Conservation (phyloP, 2,329 filamentous ascomycete genomes). For the Penicillium sp. region DNA sequence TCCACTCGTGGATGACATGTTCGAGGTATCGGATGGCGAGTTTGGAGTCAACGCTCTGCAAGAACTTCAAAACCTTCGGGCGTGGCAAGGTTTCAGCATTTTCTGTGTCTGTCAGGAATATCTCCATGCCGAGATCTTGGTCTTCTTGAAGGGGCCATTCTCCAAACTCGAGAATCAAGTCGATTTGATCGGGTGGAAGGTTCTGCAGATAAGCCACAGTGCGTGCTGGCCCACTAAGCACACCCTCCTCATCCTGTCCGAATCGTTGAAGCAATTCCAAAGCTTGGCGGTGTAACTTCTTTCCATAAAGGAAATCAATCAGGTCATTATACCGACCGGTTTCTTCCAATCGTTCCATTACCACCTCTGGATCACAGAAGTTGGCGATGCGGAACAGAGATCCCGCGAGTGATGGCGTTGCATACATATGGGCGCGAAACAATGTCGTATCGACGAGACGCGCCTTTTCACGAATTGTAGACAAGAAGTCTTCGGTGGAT, state of each 20-base stretch:
- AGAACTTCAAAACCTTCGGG: conserved; percentile 70
- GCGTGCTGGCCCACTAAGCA: conserved; percentile 75
- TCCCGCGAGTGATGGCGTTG: conserved; percentile 77
- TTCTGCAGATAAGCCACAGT: conserved; percentile 90
- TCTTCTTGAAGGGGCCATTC: conserved; percentile 79
- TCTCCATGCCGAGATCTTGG: conserved; percentile 78
- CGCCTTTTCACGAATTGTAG: conserved; percentile 73
- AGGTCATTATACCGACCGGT: conserved; percentile 87
- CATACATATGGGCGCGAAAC: conserved; percentile 94
- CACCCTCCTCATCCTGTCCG: conserved; percentile 57
- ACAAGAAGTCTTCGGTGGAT: conserved; percentile 64
- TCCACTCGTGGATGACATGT: conserved; percentile 84
- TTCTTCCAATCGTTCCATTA: conserved; percentile 88
- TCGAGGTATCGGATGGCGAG: conserved; percentile 84
- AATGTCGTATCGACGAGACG: conserved; percentile 88
- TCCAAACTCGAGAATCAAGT: conserved; percentile 87
- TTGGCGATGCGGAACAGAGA: conserved; percentile 94
- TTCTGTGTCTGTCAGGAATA: conserved; percentile 90
- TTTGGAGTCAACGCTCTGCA: conserved; percentile 66
- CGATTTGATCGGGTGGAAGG: conserved; percentile 81
- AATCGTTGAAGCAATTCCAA: conserved; percentile 80
- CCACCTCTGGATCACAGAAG: conserved; percentile 93
- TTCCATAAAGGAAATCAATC: conserved; percentile 96
- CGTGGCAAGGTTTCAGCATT: conserved; percentile 89
- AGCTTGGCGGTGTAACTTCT: conserved; percentile 86